Base-by-base conservation (phyloP, 2,329 filamentous ascomycete species). In the Venturia asperata region DNA sequence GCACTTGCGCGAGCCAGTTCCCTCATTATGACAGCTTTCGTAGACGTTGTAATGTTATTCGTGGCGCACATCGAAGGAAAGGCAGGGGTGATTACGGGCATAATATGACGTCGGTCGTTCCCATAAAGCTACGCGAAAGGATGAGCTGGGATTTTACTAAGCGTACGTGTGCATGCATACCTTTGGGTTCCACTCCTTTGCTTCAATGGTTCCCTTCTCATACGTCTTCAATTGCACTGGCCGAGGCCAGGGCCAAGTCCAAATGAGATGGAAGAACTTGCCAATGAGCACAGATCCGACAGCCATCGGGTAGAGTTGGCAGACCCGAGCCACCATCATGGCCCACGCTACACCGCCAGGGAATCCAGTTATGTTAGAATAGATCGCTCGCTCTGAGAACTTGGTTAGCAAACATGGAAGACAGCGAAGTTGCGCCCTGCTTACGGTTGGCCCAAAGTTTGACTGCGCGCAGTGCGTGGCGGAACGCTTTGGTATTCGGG, bases 11-110 rank as follows among this genome's bases (percentile, higher is more conserved):
- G 86, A 68, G 87, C 82, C 24, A 97, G 84, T 74, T 99, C 94
- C 60, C 87, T 83, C 69, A 91, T 85, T 72, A 99, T 92, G 62
- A 97, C 86, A 7, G 84, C 80, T 79, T 92, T 91, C 1, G 92
- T 95, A 0, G 93, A 97, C 69, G 85, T 81, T 3, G 90, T 92
- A 67, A 99, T 88, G 72, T 96, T 97, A 79, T 96, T 94, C 0
- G 94, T 97, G 1, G 94, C 89, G 75, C 94, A 97, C 92, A 97
- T 97, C 62, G 92, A 95, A 2, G 94, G 94, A 74, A 97, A 97
- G 0, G 94, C 92, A 1, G 94, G 94, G 1, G 94, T 99, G 72
- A 99, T 97, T 76, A 99, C 91, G 37, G 94, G 94, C 94, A 99
- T 99, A 63, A 97, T 80, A 76, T 97, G 93, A 69, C 86, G 90